Percentiles rank a stretch among this genome's conserved stretches.
Conservation (phyloP, 225 moss, liverwort and hornwort species). For the Bryoerythrophyllum caledonicum region DNA sequence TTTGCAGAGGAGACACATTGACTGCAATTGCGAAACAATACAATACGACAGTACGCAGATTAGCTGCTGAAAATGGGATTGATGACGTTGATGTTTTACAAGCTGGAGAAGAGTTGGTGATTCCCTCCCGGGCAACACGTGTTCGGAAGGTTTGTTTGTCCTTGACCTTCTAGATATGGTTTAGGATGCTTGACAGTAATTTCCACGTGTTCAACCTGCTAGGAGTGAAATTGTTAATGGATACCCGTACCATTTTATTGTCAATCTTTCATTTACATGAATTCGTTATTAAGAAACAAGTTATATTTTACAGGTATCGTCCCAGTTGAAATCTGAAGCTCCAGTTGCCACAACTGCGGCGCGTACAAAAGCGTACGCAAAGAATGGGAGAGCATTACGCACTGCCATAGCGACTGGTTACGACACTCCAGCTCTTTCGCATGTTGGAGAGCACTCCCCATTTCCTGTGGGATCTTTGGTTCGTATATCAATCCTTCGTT, state of each 20-base stretch:
- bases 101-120: slow-evolving; percentile 43
- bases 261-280: background rate
- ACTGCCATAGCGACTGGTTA: slow-evolving; percentile 36
- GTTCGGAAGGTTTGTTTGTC: slow-evolving; percentile 33
- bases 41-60: slow-evolving; percentile 45
- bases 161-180: slow-evolving; percentile 9
- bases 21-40: slow-evolving; percentile 55
- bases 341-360: slow-evolving; percentile 5
- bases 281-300: slow-evolving; percentile 5
- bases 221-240: background rate
- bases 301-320: slow-evolving; percentile 27
- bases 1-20: slow-evolving; percentile 64
- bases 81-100: slow-evolving; percentile 46
- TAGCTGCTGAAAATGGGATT: slow-evolving; percentile 58
- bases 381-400: slow-evolving; percentile 27
- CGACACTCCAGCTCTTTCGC: slow-evolving; percentile 24
- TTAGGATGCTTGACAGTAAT: background rate
- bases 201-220: background rate
- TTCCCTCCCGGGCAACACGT: slow-evolving; percentile 29
- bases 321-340: slow-evolving; percentile 11
- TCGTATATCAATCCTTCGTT: slow-evolving; percentile 14
- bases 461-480: slow-evolving; percentile 48
- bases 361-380: slow-evolving; percentile 18
- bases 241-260: background rate
- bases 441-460: slow-evolving; percentile 27